Evolutionary conservation across 2,329 filamentous ascomycete genomes (phyloP).

Genomic region (Aspergillus sp.): DNA sequence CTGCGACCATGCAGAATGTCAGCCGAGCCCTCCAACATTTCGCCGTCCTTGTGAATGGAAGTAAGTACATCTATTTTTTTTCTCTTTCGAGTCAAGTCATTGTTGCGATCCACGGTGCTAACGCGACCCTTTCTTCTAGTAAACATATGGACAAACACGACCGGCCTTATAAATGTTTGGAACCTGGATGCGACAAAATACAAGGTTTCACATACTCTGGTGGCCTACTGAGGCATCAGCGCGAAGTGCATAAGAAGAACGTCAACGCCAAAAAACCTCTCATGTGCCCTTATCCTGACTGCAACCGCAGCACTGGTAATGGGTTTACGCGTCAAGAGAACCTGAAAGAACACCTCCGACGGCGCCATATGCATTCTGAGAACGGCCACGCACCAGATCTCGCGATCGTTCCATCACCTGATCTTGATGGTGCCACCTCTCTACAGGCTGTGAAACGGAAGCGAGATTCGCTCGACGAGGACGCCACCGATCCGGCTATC

Average conservation of each 20-base stretch:
- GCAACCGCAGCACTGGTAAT: constrained; percentile 83
- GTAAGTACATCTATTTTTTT: constrained; percentile 57
- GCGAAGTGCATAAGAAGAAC: constrained; percentile 89
- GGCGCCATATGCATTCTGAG: constrained; percentile 68
- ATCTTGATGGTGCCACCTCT: constrained; percentile 32
- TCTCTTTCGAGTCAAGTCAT: background rate
- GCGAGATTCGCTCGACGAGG: constrained; percentile 32
- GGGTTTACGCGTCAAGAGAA: constrained; percentile 95
- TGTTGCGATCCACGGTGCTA: constrained; percentile 23
- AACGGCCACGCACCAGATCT: constrained; percentile 31
- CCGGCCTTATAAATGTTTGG: constrained; percentile 81
- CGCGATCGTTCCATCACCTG: constrained; percentile 30
- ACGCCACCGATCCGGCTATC: constrained; percentile 16
- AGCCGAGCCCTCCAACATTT: constrained; percentile 65
- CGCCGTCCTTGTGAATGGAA: constrained; percentile 90
- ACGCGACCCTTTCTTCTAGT: constrained; percentile 47
- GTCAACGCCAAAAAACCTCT: constrained; percentile 84
- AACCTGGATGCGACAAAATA: constrained; percentile 83
- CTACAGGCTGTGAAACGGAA: constrained; percentile 37
- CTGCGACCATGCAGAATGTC: constrained; percentile 71
- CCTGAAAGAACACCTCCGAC: constrained; percentile 85
- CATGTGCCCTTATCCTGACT: constrained; percentile 81
- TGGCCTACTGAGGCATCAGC: constrained; percentile 82
- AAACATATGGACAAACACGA: constrained; percentile 99
- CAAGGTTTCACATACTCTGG: constrained; percentile 95